phyloP scores from a whole-genome alignment of 2,329 filamentous ascomycete species.

The Calonectria pseudoturangicola region DNA sequence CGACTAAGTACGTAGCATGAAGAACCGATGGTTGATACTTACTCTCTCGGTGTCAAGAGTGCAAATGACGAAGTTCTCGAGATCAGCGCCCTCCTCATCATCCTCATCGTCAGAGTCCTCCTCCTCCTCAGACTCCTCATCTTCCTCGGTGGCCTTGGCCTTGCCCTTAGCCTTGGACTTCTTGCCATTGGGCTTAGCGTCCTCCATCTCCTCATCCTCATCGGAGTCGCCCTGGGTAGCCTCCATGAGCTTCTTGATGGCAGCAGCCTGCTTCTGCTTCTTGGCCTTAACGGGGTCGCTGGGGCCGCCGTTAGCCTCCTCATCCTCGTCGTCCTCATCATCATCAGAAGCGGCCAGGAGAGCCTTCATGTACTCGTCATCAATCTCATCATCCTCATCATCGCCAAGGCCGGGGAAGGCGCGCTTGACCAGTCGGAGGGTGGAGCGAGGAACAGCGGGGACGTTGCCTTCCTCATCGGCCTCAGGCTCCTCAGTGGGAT shows the following conservation, averaged over 20 bases:
- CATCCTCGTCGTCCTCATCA: constrained; percentile 72
- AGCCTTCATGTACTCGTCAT: constrained; percentile 78
- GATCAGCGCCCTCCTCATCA: constrained; percentile 77
- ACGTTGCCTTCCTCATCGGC: constrained; percentile 77
- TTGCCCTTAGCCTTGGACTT: constrained; percentile 85
- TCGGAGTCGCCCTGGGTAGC: constrained; percentile 76
- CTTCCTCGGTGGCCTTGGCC: constrained; percentile 77
- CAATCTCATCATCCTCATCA: constrained; percentile 78
- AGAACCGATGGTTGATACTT: constrained; percentile 59
- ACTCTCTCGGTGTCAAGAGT: constrained; percentile 95
- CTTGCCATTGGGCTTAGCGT: constrained; percentile 77
- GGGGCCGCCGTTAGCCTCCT: constrained; percentile 87
- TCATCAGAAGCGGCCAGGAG: constrained; percentile 71
- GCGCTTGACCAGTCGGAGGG: constrained; percentile 91
- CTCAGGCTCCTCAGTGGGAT: constrained; percentile 86
- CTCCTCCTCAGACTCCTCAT: constrained; percentile 76
- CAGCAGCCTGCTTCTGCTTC: constrained; percentile 87
- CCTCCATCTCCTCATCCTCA: constrained; percentile 83
- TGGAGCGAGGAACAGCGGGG: constrained; percentile 82
- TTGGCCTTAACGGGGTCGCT: constrained; percentile 94
- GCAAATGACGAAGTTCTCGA: constrained; percentile 95
- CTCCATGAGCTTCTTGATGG: constrained; percentile 85
- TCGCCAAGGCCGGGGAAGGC: constrained; percentile 74
- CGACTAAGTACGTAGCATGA: background rate
- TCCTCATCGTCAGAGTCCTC: constrained; percentile 77